Conservation (phyloP, 208 protist genomes). For the Leishmania mexicana region DNA sequence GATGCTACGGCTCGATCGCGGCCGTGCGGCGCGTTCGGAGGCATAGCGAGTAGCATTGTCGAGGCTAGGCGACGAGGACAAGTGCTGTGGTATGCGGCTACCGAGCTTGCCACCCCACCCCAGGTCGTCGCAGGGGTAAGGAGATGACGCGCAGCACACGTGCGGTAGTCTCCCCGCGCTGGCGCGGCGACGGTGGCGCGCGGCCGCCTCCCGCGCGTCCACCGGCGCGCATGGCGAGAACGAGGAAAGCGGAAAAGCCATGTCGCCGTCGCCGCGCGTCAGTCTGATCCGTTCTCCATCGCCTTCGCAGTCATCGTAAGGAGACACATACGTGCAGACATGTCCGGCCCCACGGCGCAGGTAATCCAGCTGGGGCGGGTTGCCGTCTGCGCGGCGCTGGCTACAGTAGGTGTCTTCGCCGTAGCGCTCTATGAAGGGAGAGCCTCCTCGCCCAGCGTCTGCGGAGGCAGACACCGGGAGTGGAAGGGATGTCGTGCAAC, state of each 20-base stretch:
- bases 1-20: not conserved
- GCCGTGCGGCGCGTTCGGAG: not conserved
- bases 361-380: not conserved
- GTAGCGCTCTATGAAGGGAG: constrained; percentile 16
- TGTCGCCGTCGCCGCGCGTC: not conserved
- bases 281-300: not conserved
- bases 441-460: not conserved
- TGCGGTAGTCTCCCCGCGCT: not conserved
- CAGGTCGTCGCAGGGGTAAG: not conserved
- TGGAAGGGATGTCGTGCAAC: not conserved
- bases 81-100: not conserved
- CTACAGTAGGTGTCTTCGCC: constrained; percentile 29
- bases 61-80: not conserved
- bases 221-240: not conserved
- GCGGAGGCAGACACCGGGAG: not conserved
- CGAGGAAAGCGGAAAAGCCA: not conserved
- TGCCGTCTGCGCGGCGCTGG: constrained; percentile 14
- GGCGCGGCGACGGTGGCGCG: not conserved
- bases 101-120: not conserved
- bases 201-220: not conserved
- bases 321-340: not conserved
- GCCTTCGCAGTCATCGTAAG: not conserved
- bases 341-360: constrained; percentile 17
- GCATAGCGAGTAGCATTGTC: not conserved
- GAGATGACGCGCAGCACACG: not conserved